Conservation (phyloP, 371 early-diverging fungal genomes). For the Mortierella sp. region DNA sequence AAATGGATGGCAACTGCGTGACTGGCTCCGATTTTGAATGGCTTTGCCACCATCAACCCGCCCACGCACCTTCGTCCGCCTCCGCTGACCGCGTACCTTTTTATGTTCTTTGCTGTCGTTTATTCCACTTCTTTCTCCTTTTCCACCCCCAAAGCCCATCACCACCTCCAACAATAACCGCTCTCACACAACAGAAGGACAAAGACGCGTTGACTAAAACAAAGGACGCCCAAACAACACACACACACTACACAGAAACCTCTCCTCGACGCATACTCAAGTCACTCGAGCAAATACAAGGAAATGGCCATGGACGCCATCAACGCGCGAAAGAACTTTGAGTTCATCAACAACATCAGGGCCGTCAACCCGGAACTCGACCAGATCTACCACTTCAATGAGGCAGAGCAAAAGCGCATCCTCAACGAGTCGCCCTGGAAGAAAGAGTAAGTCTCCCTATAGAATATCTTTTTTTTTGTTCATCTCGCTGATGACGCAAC, state of each 20-base stretch:
- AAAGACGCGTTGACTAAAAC: not conserved
- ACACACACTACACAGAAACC: not conserved
- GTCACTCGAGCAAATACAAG: not conserved
- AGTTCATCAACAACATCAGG: constrained; percentile 86
- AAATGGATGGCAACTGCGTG: no score
- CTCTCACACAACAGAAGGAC: not conserved
- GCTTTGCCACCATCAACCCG: constrained; percentile 5
- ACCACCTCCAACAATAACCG: not conserved
- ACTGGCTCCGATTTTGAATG: no score
- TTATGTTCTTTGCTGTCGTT: not conserved
- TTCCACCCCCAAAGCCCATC: not conserved
- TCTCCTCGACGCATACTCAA: no score
- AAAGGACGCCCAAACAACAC: not conserved
- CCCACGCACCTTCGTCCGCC: not conserved
- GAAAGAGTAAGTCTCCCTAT: constrained; percentile 70
- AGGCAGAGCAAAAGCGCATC: constrained; percentile 71
- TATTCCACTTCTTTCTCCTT: not conserved
- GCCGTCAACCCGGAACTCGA: constrained; percentile 79
- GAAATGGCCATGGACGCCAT: constrained; percentile 62
- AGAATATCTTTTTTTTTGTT: not conserved
- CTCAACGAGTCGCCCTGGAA: constrained; percentile 84
- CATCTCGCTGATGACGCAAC: constrained; percentile 13
- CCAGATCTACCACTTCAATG: constrained; percentile 84
- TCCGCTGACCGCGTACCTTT: not conserved
- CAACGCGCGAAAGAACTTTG: constrained; percentile 84